phyloP scores from a whole-genome alignment of 2,329 filamentous ascomycete species.

The Coniochaeta sp. region DNA sequence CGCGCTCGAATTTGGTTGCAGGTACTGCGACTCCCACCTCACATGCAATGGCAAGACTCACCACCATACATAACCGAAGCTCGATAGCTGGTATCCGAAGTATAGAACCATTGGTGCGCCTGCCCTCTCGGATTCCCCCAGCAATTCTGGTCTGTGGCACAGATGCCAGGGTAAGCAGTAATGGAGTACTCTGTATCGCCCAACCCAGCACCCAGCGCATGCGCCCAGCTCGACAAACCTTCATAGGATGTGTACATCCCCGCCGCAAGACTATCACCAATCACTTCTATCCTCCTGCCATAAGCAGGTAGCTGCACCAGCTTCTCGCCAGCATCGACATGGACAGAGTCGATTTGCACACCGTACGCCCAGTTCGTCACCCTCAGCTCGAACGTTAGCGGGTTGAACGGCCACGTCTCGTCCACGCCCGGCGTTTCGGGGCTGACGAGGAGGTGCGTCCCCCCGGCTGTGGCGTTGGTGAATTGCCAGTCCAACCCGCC shows the following conservation, averaged over 20 bases:
- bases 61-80: constrained; percentile 33
- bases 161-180: constrained; percentile 52
- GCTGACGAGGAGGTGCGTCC: constrained; percentile 47
- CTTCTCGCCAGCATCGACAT: constrained; percentile 33
- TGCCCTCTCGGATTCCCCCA: constrained; percentile 43
- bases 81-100: constrained; percentile 43
- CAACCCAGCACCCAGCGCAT: constrained; percentile 45
- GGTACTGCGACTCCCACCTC: too few species aligned
- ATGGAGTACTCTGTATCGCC: constrained; percentile 52
- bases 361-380: constrained; percentile 56
- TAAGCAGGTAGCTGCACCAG: constrained; percentile 34
- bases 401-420: constrained; percentile 31
- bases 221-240: constrained; percentile 47
- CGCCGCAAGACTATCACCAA: constrained; percentile 40
- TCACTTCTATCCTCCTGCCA: constrained; percentile 31
- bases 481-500: constrained; percentile 52
- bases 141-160: constrained; percentile 45
- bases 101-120: constrained; percentile 49
- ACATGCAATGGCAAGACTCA: constrained; percentile 17
- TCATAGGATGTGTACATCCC: constrained; percentile 54
- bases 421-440: constrained; percentile 35
- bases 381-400: constrained; percentile 46
- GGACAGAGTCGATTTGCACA: constrained; percentile 46
- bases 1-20: neutral
- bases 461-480: constrained; percentile 49